Base-by-base conservation (phyloP, 1,284 basidiomycete species). In the Cerrena zonata region DNA sequence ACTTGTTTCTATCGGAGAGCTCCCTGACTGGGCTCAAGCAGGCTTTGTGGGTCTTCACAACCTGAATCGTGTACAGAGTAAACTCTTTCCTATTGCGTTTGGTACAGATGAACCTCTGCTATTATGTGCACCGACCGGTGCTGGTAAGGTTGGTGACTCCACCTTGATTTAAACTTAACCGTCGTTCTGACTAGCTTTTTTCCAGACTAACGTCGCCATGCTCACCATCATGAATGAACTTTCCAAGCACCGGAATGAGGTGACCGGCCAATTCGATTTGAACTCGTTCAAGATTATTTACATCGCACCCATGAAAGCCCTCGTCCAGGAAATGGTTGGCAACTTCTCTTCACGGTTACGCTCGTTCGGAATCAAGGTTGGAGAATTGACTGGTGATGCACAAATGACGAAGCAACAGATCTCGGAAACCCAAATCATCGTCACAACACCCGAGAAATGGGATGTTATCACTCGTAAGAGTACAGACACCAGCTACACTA, bases 371-470 rank as follows among this genome's bases (percentile, higher is more conserved):
- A 80, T 99, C 70, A 88, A 84, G 57, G 90, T 99, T 50, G 92
- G 91, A 38, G 95, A 99, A 67, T 78, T 99, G 49, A 99, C 96
- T 0, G 96, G 96, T 40, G 96, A 99, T 69, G 84, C 90, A 38
- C 95, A 98, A 76, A 88, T 99, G 79, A 99, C 95, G 53, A 99
- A 99, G 70, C 86, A 93, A 57, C 95, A 99, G 68, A 98, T 99
- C 54, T 74, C 93, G 2, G 92, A 96, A 67, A 98, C 96, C 0
- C 95, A 99, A 66, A 92, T 99, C 63, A 98, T 99, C 66, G 94
- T 99, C 57, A 98, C 95, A 0, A 99, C 96, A 0, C 96, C 96
- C 0, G 96, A 99, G 72, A 99, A 99, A 69, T 99, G 94, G 93
- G 96, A 99, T 62, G 94, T 98, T 60, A 96, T 99, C 68, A 98